Percentiles rank a stretch among this genome's conserved stretches.
Conservation (phyloP, 148 eudicot genomes). For the Rhododendron griersonianum region DNA sequence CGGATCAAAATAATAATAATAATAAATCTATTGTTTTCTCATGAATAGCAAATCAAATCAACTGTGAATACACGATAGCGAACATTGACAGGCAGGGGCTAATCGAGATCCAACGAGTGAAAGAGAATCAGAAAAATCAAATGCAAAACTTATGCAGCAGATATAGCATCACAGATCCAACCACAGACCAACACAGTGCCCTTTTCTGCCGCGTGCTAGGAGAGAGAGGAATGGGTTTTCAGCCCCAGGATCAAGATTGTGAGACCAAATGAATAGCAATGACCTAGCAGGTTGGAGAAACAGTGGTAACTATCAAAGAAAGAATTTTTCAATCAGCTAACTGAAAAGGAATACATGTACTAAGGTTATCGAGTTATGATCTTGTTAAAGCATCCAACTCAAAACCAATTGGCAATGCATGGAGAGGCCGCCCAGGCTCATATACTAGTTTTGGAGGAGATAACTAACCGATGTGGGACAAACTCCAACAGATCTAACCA, state of each 20-base stretch:
- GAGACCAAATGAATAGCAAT: not conserved
- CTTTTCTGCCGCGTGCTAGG: not conserved
- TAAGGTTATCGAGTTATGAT: not conserved
- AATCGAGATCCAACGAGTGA: not conserved
- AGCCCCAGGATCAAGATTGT: not conserved
- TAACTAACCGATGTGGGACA: too few relatives aligned
- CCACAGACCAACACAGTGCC: not conserved
- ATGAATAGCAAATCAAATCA: not conserved
- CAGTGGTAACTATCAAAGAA: not conserved
- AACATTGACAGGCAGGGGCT: not conserved
- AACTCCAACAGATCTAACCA: too few relatives aligned
- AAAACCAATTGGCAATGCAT: too few relatives aligned
- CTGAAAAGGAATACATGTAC: not conserved
- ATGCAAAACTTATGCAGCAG: not conserved
- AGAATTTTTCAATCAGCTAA: not conserved
- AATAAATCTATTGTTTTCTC: not conserved
- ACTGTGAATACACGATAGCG: not conserved
- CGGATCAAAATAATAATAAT: too few relatives aligned
- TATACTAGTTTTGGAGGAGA: too few relatives aligned
- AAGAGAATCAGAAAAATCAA: not conserved
- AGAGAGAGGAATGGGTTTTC: not conserved
- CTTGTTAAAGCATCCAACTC: not conserved
- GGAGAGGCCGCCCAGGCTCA: too few relatives aligned
- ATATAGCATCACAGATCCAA: not conserved
- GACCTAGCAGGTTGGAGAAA: not conserved